A percentile compares a stretch with the other conserved stretches of the same genome.
Evolutionary conservation across 2,329 filamentous ascomycete species (phyloP).

Genomic region (Ophiostoma sp.): DNA sequence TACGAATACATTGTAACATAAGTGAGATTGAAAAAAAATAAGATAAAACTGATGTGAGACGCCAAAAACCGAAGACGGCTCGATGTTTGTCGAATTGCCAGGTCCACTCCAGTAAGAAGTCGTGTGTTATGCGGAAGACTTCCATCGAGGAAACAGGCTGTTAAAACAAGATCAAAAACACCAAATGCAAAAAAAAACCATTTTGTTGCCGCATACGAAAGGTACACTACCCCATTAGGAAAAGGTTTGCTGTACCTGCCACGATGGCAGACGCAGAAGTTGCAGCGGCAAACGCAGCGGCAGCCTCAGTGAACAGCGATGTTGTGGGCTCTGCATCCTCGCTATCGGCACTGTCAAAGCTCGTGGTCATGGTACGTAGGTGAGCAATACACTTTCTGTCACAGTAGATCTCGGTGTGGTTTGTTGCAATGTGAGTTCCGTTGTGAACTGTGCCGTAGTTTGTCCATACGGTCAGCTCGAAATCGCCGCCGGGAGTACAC

Average conservation of each 20-base stretch:
- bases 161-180: not conserved
- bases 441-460: not conserved
- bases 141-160: no score
- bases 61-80: no score
- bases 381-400: conserved; percentile 7
- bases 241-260: not conserved
- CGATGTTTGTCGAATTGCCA: no score
- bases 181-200: not conserved
- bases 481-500: not conserved
- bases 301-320: not conserved
- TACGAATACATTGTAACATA: no score
- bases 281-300: not conserved
- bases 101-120: no score
- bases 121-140: no score
- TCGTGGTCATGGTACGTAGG: not conserved
- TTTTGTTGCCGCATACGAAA: not conserved
- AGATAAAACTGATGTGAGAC: no score
- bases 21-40: no score
- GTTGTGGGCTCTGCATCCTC: not conserved
- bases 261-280: not conserved
- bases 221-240: not conserved
- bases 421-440: not conserved
- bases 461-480: not conserved
- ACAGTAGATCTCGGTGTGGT: conserved; percentile 12
- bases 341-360: not conserved